Conservation (phyloP, 1,139 yeast species). For the Suhomyces panamericanus region DNA sequence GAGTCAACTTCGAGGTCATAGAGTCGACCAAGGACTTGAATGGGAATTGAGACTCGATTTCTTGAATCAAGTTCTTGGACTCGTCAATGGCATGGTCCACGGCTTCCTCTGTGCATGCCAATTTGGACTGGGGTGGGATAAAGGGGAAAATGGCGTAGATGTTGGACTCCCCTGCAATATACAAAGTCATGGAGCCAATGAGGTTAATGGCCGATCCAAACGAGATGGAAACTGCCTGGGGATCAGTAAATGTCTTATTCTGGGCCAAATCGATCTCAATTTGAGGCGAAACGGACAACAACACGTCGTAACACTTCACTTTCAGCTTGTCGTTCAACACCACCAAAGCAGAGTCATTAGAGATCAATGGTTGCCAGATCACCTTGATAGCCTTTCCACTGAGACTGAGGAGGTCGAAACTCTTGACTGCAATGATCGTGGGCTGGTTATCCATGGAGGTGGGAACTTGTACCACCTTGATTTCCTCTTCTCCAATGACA, state of each 20-base stretch:
- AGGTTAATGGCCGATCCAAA: slow-evolving; percentile 36
- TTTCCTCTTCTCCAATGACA: slow-evolving; percentile 28
- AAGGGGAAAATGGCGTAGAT: slow-evolving; percentile 40
- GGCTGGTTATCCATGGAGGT: not conserved
- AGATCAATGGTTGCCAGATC: slow-evolving; percentile 35
- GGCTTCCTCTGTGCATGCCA: slow-evolving; percentile 26
- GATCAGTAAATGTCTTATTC: slow-evolving; percentile 17
- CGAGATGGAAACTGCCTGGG: slow-evolving; percentile 30
- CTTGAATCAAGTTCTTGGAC: slow-evolving; percentile 20
- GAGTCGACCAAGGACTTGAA: slow-evolving; percentile 9
- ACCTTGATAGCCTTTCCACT: slow-evolving; percentile 25
- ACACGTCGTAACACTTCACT: slow-evolving; percentile 33
- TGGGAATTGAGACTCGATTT: slow-evolving; percentile 21
- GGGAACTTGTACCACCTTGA: slow-evolving; percentile 32
- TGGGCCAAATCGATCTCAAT: slow-evolving; percentile 23
- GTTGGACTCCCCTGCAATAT: slow-evolving; percentile 27
- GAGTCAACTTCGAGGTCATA: slow-evolving; percentile 19
- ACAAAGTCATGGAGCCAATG: slow-evolving; percentile 38
- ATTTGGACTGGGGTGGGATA: slow-evolving; percentile 18
- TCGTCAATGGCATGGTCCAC: slow-evolving; percentile 30
- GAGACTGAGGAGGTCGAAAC: slow-evolving; percentile 20
- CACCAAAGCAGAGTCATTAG: slow-evolving; percentile 32
- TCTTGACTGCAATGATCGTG: slow-evolving; percentile 15
- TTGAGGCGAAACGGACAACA: slow-evolving; percentile 29
- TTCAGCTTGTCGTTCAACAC: slow-evolving; percentile 28